These are phyloP conservation scores for Scutellaria minor DNA, from an alignment of 257 asterid species.

Conservation along the genomic window DNA sequence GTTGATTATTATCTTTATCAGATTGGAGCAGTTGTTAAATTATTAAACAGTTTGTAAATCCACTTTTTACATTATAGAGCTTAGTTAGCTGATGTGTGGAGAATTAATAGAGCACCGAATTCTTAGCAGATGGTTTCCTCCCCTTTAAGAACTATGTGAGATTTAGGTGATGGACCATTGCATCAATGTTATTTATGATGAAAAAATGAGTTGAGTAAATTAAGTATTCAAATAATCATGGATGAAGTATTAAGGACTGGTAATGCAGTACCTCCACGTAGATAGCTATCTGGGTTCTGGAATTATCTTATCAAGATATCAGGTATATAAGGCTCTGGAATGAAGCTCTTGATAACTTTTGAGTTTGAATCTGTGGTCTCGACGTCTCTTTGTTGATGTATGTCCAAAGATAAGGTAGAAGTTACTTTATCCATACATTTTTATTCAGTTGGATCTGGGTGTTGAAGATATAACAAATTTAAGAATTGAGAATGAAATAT, in stretches of 20 bases:
- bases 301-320: slow-evolving; percentile 20
- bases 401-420: slow-evolving; percentile 22
- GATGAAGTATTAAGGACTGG: background rate
- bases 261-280: slow-evolving; percentile 20
- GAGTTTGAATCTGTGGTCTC: slow-evolving; percentile 15
- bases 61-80: too few relatives aligned
- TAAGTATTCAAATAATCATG: background rate
- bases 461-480: slow-evolving; percentile 15
- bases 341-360: slow-evolving; percentile 1
- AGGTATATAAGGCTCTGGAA: background rate
- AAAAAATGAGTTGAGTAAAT: background rate
- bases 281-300: slow-evolving; percentile 8
- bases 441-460: slow-evolving; percentile 19
- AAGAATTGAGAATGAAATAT: background rate
- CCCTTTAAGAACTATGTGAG: too few relatives aligned
- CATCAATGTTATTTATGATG: too few relatives aligned
- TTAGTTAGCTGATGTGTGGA: too few relatives aligned
- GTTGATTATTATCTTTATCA: too few relatives aligned
- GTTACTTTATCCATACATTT: background rate
- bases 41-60: too few relatives aligned
- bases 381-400: slow-evolving; percentile 10
- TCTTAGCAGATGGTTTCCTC: too few relatives aligned
- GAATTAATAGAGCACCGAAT: too few relatives aligned
- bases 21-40: too few relatives aligned
- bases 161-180: too few relatives aligned